Evolutionary conservation across 768 basidiomycete species (phyloP), one percentile per base, ranked within the genome.

Genomic region (Vishniacozyma victoriae): DNA sequence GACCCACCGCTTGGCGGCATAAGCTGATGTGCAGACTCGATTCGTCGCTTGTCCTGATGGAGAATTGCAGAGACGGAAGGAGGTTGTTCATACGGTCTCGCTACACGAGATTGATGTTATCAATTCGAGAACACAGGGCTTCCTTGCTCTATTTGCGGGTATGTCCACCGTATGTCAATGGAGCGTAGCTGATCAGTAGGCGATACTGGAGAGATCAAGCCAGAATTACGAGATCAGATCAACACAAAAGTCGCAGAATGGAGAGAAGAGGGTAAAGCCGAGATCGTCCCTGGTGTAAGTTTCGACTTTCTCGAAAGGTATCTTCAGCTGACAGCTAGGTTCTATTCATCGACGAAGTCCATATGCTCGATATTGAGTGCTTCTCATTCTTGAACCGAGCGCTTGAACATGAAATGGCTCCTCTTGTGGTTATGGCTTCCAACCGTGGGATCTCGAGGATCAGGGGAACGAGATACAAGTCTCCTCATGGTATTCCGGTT

Each of bases 321-420:
- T 42, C 39, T 40, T 13, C 26, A 9, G 13, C 27, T 19, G 15
- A 13, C 23, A 12, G 33, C 12, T 60, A 92, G 88, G 88, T 95
- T n/a, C 77, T 95, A 12, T 96, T 96, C 77, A 95, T 96, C 60
- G 93, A 97, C 73, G 93, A 96, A 75, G 93, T 96, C 12, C 93
- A 97, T 77, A 99, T 99, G 93, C 83, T 99, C 57, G 93, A 99
- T 72, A 96, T 99, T 54, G 93, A 97, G 71, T 96, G 93, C 69
- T 97, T 97, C 77, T 95, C 92, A 5, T 99, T 92, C 79, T 77
- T 99, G 51, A 99, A 99, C 71, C 82, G 93, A 26, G 93, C 93
- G 2, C 77, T 99, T 40, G 93, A 99, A 70, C 83, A 84, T 52
- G 92, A 93, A 54, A 78, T 97, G 1, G 84, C 93, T 1, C 93